Base-by-base conservation (phyloP, 768 basidiomycete species). In the Steccherinum ochraceum region DNA sequence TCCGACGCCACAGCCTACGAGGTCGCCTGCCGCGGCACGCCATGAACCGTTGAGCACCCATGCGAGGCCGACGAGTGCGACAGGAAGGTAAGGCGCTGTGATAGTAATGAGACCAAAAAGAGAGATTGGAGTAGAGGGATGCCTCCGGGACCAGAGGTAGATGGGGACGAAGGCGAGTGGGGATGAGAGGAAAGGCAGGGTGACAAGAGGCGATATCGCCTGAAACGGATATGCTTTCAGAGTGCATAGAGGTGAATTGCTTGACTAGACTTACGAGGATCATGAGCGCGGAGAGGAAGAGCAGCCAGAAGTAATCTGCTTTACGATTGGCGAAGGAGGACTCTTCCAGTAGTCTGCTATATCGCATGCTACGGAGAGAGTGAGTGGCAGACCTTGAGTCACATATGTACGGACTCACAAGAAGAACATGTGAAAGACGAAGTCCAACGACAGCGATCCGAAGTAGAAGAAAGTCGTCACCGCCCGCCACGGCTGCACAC, bases 401-500 rank as follows among this genome's bases (percentile, higher is more conserved):
- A 43, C 12, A 30, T 16, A 20, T 26, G 35, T 48, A 49, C 27
- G 18, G n/a, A 13, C 12, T 24, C 11, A 72, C 95, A 99, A 96
- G 77, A 98, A 99, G 76, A 97, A 97, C 48, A 99, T 77, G 66
- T 98, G 95, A 69, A 98, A 96, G 52, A 95, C 78, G 59, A 97
- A 92, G 67, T 98, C 95, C 19, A 98, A 72, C 3, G 89, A 92
- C 62, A 98, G 81, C 1, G 86, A 80, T 11, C 95, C 96, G 69
- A 97, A 98, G 69, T 94, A 99, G 61, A 93, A 86, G 77, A 98
- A 98, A 11, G 89, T 95, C 24, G 93, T 94, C 40, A 86, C 67
- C 43, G 83, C 77, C 24, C 95, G 79, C 93, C 93, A 97, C 57
- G 84, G 76, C 92, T 96, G 21, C 30, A 35, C 30, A 16, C 7